A percentile compares a stretch with the other conserved stretches of the same genome.
Evolutionary conservation across 352 stramenopile species (phyloP).

Genomic region (Phytophthora syringae): DNA sequence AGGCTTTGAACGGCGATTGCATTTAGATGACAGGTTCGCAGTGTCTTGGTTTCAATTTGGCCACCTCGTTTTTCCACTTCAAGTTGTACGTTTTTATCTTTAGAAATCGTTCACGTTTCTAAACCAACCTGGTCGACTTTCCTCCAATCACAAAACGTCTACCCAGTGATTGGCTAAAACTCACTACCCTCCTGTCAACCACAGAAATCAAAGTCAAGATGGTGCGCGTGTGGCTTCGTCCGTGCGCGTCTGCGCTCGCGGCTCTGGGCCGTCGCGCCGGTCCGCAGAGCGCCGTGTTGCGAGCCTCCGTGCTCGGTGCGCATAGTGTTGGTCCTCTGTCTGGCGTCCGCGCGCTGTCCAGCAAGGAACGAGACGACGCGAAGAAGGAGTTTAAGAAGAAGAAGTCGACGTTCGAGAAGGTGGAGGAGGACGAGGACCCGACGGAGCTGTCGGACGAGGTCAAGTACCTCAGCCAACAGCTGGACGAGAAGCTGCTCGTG

Average conservation of each 20-base stretch:
- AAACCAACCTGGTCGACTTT: no score
- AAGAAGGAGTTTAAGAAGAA: constrained; percentile 67
- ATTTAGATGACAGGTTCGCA: constrained; percentile 41
- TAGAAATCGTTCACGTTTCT: no score
- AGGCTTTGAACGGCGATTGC: constrained; percentile 44
- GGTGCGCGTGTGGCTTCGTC: constrained; percentile 78
- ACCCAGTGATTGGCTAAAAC: no score
- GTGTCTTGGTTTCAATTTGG: no score
- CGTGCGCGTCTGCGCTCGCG: constrained; percentile 44
- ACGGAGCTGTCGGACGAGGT: constrained; percentile 63
- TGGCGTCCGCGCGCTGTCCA: no score
- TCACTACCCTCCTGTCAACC: constrained; percentile 22
- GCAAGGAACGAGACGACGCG: no score
- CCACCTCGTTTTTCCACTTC: no score
- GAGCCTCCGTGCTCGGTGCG: constrained; percentile 2
- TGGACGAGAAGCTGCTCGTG: constrained; percentile 38
- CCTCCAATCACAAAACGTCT: background rate
- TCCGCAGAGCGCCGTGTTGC: constrained; percentile 23
- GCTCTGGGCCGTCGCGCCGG: constrained; percentile 23
- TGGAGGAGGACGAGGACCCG: constrained; percentile 49
- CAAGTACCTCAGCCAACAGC: constrained; percentile 66
- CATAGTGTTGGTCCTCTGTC: no score
- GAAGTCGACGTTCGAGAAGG: constrained; percentile 66
- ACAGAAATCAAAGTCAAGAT: constrained; percentile 47
- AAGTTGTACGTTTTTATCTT: no score